A percentile compares a stretch with the other conserved stretches of the same genome.
Evolutionary conservation across 75 land plant species (phyloP).

Genomic region (Selaginella moellendorffii): DNA sequence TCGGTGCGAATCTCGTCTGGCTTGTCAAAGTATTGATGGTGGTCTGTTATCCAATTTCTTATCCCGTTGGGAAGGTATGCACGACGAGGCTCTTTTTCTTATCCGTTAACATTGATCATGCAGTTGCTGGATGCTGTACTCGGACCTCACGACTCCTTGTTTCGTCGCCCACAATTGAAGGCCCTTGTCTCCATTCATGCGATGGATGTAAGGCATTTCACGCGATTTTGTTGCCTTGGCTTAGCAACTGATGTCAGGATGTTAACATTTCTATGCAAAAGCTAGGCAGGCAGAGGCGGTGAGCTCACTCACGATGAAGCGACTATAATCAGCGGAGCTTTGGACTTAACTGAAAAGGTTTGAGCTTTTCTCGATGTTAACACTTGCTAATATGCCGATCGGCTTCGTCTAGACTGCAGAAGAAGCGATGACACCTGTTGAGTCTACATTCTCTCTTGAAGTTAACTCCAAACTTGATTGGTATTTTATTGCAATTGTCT

Average conservation of each 20-base stretch:
- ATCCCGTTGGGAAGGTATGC: slow-evolving; percentile 30
- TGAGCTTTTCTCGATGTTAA: too few species aligned
- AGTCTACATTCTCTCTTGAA: slow-evolving; percentile 94
- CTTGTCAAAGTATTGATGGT: slow-evolving; percentile 33
- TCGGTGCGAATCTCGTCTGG: slow-evolving; percentile 43
- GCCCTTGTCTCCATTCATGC: slow-evolving; percentile 44
- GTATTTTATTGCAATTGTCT: slow-evolving; percentile 25
- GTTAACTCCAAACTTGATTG: slow-evolving; percentile 82
- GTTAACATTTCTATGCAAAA: background rate
- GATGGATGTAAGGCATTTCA: slow-evolving; percentile 22
- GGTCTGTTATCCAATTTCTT: slow-evolving; percentile 29
- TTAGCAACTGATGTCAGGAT: too few species aligned
- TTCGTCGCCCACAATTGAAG: slow-evolving; percentile 35
- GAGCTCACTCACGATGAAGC: slow-evolving; percentile 22
- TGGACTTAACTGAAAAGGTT: slow-evolving; percentile 21
- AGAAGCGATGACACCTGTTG: slow-evolving; percentile 99
- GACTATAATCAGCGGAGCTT: slow-evolving; percentile 21
- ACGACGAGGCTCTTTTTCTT: background rate
- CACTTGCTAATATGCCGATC: too few species aligned
- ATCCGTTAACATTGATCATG: slow-evolving; percentile 2
- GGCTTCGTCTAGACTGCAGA: slow-evolving; percentile 76
- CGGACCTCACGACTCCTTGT: slow-evolving; percentile 28
- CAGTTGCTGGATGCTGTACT: slow-evolving; percentile 30
- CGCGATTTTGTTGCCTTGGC: too few species aligned
- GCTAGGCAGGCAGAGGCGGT: slow-evolving; percentile 13